Evolutionary conservation across 1,284 basidiomycete genomes (phyloP).

Genomic region (Microbotryum silenes-acaulis): DNA sequence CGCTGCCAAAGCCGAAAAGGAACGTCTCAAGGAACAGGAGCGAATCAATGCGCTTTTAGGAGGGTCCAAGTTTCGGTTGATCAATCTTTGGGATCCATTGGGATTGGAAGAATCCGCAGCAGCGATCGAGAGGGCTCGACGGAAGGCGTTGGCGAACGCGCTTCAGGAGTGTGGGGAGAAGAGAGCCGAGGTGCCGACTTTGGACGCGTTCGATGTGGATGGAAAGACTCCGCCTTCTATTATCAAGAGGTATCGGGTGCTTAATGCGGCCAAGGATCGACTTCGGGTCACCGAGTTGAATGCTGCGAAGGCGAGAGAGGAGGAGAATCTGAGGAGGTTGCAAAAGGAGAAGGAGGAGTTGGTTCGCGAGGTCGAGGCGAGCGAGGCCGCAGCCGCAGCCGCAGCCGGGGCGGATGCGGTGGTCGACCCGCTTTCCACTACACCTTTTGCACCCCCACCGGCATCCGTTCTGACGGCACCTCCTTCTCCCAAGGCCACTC

Average conservation of each 20-base stretch:
- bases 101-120: slow-evolving; percentile 10
- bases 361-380: slow-evolving; percentile 5
- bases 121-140: slow-evolving; percentile 5
- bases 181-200: slow-evolving; percentile 23
- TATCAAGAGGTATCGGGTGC: too few relatives aligned
- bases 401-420: neutral
- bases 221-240: too few relatives aligned
- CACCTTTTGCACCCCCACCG: neutral
- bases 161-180: slow-evolving; percentile 16
- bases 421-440: neutral
- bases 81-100: slow-evolving; percentile 20
- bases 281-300: slow-evolving; percentile 22
- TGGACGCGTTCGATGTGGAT: slow-evolving; percentile 21
- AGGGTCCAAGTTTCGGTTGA: slow-evolving; percentile 10
- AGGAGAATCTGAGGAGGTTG: slow-evolving; percentile 19
- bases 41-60: slow-evolving; percentile 18
- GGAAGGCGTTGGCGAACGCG: neutral
- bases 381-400: neutral
- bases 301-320: slow-evolving; percentile 20
- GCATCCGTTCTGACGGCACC: neutral
- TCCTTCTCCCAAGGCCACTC: neutral
- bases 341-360: slow-evolving; percentile 21
- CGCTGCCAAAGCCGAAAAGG: slow-evolving; percentile 28
- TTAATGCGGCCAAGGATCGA: slow-evolving; percentile 11
- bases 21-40: slow-evolving; percentile 29